A percentile compares a stretch with the other conserved stretches of the same genome.
Evolutionary conservation across 352 stramenopile genomes (phyloP).

Genomic region (Peronospora destructor): DNA sequence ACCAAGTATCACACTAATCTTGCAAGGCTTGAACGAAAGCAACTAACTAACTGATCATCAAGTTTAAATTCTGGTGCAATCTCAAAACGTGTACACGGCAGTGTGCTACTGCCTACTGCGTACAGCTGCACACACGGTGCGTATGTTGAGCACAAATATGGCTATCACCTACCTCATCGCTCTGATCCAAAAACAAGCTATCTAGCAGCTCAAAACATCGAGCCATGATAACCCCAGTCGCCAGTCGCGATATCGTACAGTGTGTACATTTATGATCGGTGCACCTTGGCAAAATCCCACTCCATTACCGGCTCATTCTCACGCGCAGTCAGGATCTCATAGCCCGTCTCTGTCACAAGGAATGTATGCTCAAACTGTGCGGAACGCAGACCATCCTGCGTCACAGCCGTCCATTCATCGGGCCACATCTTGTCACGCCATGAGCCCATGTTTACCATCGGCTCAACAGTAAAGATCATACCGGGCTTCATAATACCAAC

Average conservation of each 20-base stretch:
- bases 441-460: slow-evolving; percentile 98
- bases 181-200: slow-evolving; percentile 4
- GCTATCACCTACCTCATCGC: slow-evolving; percentile 9
- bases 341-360: slow-evolving; percentile 96
- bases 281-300: slow-evolving; percentile 77
- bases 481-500: slow-evolving; percentile 95
- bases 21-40: no score
- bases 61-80: not conserved
- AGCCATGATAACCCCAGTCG: not conserved
- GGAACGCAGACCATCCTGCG: slow-evolving; percentile 90
- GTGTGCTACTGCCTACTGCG: not conserved
- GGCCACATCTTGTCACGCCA: slow-evolving; percentile 91
- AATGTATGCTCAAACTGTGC: slow-evolving; percentile 98
- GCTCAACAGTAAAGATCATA: slow-evolving; percentile 99
- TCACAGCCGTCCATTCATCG: slow-evolving; percentile 98
- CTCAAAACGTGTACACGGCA: not conserved
- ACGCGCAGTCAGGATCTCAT: slow-evolving; percentile 93
- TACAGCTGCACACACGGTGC: no score
- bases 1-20: no score
- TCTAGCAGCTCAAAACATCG: not conserved
- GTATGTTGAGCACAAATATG: not conserved
- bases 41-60: no score
- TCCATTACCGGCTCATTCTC: slow-evolving; percentile 84
- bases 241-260: not conserved
- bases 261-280: slow-evolving; percentile 37